Evolutionary conservation across 2,329 filamentous ascomycete genomes (phyloP), one percentile per base, ranked within the genome.

Genomic region (Exserohilum rostratum): DNA sequence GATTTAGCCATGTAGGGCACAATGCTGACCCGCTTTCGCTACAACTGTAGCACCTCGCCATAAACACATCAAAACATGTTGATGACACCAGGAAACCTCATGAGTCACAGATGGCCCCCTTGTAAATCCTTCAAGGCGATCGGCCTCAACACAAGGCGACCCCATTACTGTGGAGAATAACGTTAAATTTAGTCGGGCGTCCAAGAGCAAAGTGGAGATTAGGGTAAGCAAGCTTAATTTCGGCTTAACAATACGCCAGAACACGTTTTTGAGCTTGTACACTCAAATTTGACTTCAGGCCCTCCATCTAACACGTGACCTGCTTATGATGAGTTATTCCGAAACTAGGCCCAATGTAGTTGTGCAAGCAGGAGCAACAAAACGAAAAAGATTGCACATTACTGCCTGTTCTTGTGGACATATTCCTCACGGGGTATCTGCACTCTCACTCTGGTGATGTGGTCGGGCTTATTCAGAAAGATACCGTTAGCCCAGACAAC

Each of bases 301-400:
- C 20, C 12, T 25, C 47, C 13, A 35, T 27, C 3, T n/a, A 17
- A 9, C 43, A 46, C 42, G 49, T 40, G 34, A 45, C 40, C 33
- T 51, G 34, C 49, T 51, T 51, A 51, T 27, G 42, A 22, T 31
- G 18, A 18, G 15, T 51, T 34, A 17, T 15, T 39, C 42, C 49
- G 33, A 11, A 7, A 20, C 27, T 25, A 15, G 33, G n/a, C 31
- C 27, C 27, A 6, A 5, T 27, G 2, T 5, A n/a, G 45, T 25
- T 25, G 17, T 17, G 17, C 2, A 15, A 15, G 22, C 27, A 42
- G 25, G 22, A 29, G n/a, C n/a, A 25, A 17, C 9, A 15, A 45
- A 11, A n/a, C 33, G 3, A 3, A 3, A 2, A 22, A 15, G 18
- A 34, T 18, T 25, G 13, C 13, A 17, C 13, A 2, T 34, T 4